Base-by-base conservation (phyloP, 176 grass and related monocot species). In the Cenchrus fungigraminus region DNA sequence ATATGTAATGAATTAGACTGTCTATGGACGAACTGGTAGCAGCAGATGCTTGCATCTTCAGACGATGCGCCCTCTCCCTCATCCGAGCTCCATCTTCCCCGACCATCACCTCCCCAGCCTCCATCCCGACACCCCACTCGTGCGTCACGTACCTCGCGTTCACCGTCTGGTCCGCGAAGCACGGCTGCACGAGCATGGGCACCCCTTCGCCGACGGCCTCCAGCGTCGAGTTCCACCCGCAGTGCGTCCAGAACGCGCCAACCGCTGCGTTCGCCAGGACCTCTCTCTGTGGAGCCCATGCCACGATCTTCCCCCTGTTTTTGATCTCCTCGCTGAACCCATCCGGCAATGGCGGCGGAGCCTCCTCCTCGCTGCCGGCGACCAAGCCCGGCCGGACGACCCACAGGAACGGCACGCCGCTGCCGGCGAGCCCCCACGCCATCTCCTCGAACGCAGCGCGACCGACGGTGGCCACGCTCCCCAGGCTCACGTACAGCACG, bases 151-250 rank as follows among this genome's bases (percentile, higher is more conserved):
- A 90, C 82, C 87, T 81, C 44, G 80, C 77, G 1, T 78, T 92
- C 15, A 61, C 84, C 28, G 19, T 83, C 77, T 92, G 91, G 65
- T 90, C 87, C 4, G 65, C 81, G n/a, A 87, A 92, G 87, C 61
- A 84, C 0, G 81, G 87, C 43, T 79, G 68, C 46, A 17, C 68
- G 1, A 89, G 60, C 91, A 89, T 79, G 17, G 87, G 87, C 52
- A 92, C 70, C 5, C 90, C 87, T 29, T 50, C 76, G 12, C 76
- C 68, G 0, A 86, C 42, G 20, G 40, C 53, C 74, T 91, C 89
- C 13, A 91, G 2, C 3, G 8, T n/a, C 8, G 89, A 91, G 86
- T 91, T 91, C 89, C 89, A 91, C 1, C 89, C 89, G 20, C 89
- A 88, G 51, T 88, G 89, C 63, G 87, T 82, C 71, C 76, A 84